Evolutionary conservation across 2,329 filamentous ascomycete genomes (phyloP).

Genomic region (Ophiocordyceps camponoti-rufipedis): DNA sequence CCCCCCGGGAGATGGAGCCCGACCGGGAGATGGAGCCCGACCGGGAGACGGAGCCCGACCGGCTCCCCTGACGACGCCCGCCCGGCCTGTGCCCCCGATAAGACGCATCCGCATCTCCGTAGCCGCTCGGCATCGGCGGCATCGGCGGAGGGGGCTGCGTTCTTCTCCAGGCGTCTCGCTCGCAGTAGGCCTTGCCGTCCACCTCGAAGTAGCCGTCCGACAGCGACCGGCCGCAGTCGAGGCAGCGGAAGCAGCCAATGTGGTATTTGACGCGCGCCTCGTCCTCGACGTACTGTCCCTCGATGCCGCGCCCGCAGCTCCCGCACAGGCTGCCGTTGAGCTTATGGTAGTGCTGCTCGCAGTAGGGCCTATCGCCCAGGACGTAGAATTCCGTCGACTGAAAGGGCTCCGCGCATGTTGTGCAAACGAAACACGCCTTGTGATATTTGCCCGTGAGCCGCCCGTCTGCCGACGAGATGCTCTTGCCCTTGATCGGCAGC

Average conservation of each 20-base stretch:
- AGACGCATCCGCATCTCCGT: background rate
- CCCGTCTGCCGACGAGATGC: conserved; percentile 83
- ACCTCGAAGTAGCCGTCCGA: conserved; percentile 85
- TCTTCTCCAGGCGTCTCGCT: conserved; percentile 58
- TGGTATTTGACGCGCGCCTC: conserved; percentile 66
- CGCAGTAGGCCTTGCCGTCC: conserved; percentile 62
- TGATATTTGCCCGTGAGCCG: conserved; percentile 86
- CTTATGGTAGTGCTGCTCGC: conserved; percentile 80
- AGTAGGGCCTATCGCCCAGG: conserved; percentile 71
- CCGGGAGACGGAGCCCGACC: background rate
- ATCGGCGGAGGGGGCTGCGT: conserved; percentile 16
- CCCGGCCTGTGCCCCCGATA: conserved; percentile 3
- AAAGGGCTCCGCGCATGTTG: conserved; percentile 66
- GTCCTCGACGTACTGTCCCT: conserved; percentile 85
- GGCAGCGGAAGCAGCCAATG: conserved; percentile 69
- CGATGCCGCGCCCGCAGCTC: conserved; percentile 67
- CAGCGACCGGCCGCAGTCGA: conserved; percentile 55
- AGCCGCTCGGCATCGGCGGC: background rate
- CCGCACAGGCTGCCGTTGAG: conserved; percentile 76
- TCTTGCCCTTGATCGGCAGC: conserved; percentile 68
- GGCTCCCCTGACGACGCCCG: background rate
- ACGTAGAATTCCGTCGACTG: conserved; percentile 86
- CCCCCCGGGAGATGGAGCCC: too few species aligned
- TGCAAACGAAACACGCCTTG: conserved; percentile 86
- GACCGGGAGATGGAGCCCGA: background rate